phyloP scores from a whole-genome alignment of 495 filamentous ascomycete genomes.

The Cercophora samala region DNA sequence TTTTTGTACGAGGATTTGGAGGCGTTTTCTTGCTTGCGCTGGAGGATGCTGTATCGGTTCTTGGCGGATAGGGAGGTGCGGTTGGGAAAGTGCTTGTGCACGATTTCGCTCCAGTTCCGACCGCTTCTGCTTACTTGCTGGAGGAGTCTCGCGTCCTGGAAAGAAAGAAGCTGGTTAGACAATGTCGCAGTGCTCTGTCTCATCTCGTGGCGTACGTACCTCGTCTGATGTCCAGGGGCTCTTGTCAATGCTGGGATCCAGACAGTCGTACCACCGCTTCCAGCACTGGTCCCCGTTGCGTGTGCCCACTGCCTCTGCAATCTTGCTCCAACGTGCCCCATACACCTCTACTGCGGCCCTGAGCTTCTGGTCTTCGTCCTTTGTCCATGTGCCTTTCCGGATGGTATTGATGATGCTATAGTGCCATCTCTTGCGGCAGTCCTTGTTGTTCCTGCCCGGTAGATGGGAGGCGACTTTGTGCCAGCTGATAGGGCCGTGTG shows the following conservation, averaged over 20 bases:
- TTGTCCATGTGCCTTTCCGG: conserved; percentile 41
- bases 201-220: conserved; percentile 19
- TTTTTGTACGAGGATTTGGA: background rate
- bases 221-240: conserved; percentile 35
- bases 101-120: conserved; percentile 40
- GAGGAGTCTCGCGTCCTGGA: conserved; percentile 32
- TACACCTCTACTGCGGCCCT: conserved; percentile 34
- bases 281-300: conserved; percentile 37
- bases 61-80: conserved; percentile 39
- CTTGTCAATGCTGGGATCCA: conserved; percentile 34
- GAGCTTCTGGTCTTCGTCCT: conserved; percentile 41
- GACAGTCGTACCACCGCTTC: conserved; percentile 37
- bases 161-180: background rate
- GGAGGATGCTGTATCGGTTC: conserved; percentile 37
- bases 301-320: conserved; percentile 30
- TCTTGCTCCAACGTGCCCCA: conserved; percentile 37
- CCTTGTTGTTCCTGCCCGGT: conserved; percentile 42
- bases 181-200: background rate
- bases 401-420: conserved; percentile 39
- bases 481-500: conserved; percentile 38
- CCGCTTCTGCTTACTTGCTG: conserved; percentile 28
- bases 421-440: conserved; percentile 43
- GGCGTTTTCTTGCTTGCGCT: conserved; percentile 19
- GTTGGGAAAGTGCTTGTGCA: conserved; percentile 32
- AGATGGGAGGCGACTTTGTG: conserved; percentile 38